These are phyloP conservation scores for Candida sakaeoensis DNA, from an alignment of 805 yeast species.

Conservation along the genomic window DNA sequence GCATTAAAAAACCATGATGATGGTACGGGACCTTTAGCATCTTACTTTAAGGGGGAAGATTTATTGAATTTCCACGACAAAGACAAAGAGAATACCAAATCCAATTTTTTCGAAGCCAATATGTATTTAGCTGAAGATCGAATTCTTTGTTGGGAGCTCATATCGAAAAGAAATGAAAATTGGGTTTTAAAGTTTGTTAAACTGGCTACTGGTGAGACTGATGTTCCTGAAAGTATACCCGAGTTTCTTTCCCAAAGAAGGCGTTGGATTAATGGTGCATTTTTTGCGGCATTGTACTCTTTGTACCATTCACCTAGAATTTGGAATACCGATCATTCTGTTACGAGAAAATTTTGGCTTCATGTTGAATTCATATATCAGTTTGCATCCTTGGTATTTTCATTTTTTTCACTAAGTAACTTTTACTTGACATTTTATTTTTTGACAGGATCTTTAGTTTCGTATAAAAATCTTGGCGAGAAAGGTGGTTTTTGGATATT, in stretches of 20 bases:
- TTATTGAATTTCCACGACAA: slow-evolving; percentile 26
- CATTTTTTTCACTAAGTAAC: slow-evolving; percentile 90
- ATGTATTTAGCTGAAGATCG: slow-evolving; percentile 98
- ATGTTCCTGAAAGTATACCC: slow-evolving; percentile 84
- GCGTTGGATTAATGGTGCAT: slow-evolving; percentile 96
- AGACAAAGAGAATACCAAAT: slow-evolving; percentile 36
- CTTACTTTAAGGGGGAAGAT: slow-evolving; percentile 88
- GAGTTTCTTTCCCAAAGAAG: slow-evolving; percentile 90
- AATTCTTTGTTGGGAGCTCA: slow-evolving; percentile 93
- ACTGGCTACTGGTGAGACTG: slow-evolving; percentile 93
- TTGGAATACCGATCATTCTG: slow-evolving; percentile 75
- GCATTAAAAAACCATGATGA: slow-evolving; percentile 82
- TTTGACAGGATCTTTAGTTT: slow-evolving; percentile 76
- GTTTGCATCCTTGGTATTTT: slow-evolving; percentile 71
- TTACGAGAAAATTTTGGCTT: slow-evolving; percentile 63
- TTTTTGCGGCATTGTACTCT: slow-evolving; percentile 90
- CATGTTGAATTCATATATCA: slow-evolving; percentile 83
- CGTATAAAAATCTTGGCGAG: slow-evolving; percentile 46
- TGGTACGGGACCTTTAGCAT: slow-evolving; percentile 87
- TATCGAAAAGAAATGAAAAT: slow-evolving; percentile 75
- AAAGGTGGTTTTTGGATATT: slow-evolving; percentile 81
- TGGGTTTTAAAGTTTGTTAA: slow-evolving; percentile 92
- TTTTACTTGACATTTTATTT: slow-evolving; percentile 91
- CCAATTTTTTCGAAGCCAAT: slow-evolving; percentile 89
- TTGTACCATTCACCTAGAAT: slow-evolving; percentile 71